Base-by-base conservation (phyloP, 2,329 filamentous ascomycete species). In the Pyrenochaeta sp. region DNA sequence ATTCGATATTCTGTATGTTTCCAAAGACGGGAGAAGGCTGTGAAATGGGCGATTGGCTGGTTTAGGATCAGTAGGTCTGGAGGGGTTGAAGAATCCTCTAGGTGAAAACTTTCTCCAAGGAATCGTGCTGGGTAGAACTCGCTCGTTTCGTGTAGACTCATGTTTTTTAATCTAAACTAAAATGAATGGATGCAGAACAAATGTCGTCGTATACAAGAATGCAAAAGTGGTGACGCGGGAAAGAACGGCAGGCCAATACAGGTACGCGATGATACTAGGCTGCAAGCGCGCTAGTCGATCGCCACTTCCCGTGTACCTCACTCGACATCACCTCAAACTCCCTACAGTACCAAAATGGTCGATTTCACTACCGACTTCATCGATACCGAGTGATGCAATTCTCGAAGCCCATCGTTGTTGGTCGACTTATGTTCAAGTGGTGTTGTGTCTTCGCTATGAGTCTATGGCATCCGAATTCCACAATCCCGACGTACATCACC, bases 1-100 rank as follows among this genome's bases (percentile, higher is more conserved):
- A 98, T 83, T 25, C 85, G 86, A 60, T 89, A 84, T 24, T 79
- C 81, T 51, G 91, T 89, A 61, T 82, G 80, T 27, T 72, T 70
- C 79, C 82, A 83, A 12, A 85, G 72, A 10, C 77, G 74, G 30
- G 75, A 68, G 61, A 85, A 80, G 12, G 79, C 81, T 74, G 84
- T 83, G 81, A 65, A 86, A 69, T 73, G 74, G 73, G 68, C 60
- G 54, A 79, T 76, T 52, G 76, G 77, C 50, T 78, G 77, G 52
- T 83, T 81, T 32, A 86, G 68, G n/a, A 83, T 81, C 44, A 76
- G 67, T 25, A 84, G 73, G 56, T 73, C 64, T 50, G 73, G 73
- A n/a, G 62, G 58, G 19, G 59, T 55, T 12, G 61, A 57, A 28
- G 61, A 58, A 43, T 60, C 53, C 37, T 62, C 67, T n/a, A 64